Percentiles rank a stretch among this genome's conserved stretches.
phyloP scores from a whole-genome alignment of 1,139 yeast species.

The Entelexis paramagnoliae region DNA sequence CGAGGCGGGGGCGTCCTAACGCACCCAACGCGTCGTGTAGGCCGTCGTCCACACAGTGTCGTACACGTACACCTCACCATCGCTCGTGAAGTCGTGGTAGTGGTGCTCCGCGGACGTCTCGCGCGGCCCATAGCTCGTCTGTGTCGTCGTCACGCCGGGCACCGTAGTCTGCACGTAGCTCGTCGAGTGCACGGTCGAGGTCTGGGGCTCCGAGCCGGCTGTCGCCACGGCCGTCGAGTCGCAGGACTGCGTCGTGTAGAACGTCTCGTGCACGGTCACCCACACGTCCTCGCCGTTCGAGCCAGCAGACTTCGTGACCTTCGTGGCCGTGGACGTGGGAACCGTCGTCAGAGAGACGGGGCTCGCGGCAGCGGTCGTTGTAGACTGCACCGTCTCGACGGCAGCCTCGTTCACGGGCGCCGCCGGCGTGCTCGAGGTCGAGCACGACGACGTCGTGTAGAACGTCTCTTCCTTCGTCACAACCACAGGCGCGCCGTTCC shows the following conservation, averaged over 20 bases:
- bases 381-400: background rate
- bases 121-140: background rate
- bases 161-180: background rate
- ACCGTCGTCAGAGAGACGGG: background rate
- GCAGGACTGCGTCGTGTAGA: constrained; percentile 1
- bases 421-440: background rate
- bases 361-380: background rate
- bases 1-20: background rate
- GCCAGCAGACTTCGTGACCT: background rate
- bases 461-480: background rate
- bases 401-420: constrained; percentile 1
- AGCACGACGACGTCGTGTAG: constrained; percentile 1
- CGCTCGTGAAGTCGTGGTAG: constrained; percentile 9
- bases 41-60: constrained; percentile 9
- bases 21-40: constrained; percentile 12
- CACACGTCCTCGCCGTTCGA: constrained; percentile 3
- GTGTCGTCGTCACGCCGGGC: constrained; percentile 6
- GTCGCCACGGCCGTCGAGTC: background rate
- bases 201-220: background rate
- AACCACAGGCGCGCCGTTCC: background rate
- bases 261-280: constrained; percentile 3
- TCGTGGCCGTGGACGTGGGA: background rate
- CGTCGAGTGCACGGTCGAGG: constrained; percentile 1
- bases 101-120: background rate
- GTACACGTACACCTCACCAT: constrained; percentile 11